phyloP scores from a whole-genome alignment of 1,284 basidiomycete species.

The Pterulicium gracile region DNA sequence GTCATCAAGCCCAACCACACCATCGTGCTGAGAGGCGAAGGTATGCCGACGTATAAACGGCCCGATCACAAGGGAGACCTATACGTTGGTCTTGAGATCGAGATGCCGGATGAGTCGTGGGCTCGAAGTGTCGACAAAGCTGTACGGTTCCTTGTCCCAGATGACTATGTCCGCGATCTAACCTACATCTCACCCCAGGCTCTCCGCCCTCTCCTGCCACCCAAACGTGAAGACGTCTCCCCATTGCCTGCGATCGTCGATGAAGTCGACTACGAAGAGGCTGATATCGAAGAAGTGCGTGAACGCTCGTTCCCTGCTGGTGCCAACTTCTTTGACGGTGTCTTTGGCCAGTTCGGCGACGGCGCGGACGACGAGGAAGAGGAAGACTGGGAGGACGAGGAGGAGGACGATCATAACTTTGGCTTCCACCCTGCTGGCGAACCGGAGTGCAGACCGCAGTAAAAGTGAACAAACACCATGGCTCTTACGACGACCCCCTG shows the following conservation, averaged over 20 bases:
- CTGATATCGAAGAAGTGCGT: conserved; percentile 73
- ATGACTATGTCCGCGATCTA: too few species aligned
- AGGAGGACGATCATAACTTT: conserved; percentile 34
- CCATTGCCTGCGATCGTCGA: conserved; percentile 64
- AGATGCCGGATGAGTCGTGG: conserved; percentile 76
- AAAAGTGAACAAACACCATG: conserved; percentile 15
- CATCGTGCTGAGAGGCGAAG: conserved; percentile 71
- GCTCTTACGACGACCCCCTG: background rate
- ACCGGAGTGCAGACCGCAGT: conserved; percentile 61
- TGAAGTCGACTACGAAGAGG: conserved; percentile 61
- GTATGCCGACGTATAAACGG: conserved; percentile 72
- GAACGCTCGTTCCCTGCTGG: conserved; percentile 57
- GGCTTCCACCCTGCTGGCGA: conserved; percentile 28
- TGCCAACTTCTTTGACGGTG: conserved; percentile 63
- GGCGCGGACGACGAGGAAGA: conserved; percentile 61
- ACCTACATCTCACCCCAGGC: conserved; percentile 28
- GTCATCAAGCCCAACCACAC: conserved; percentile 67
- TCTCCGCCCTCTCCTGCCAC: conserved; percentile 56
- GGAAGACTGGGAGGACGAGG: conserved; percentile 53
- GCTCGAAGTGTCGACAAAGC: conserved; percentile 43
- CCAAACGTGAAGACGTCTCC: conserved; percentile 61
- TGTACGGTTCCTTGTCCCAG: conserved; percentile 27
- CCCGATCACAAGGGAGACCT: conserved; percentile 70
- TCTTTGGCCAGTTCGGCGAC: conserved; percentile 50
- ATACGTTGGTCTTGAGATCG: conserved; percentile 71